A percentile compares a stretch with the other conserved stretches of the same genome.
phyloP scores from a whole-genome alignment of 2,329 filamentous ascomycete genomes.

The Emergomyces orientalis region DNA sequence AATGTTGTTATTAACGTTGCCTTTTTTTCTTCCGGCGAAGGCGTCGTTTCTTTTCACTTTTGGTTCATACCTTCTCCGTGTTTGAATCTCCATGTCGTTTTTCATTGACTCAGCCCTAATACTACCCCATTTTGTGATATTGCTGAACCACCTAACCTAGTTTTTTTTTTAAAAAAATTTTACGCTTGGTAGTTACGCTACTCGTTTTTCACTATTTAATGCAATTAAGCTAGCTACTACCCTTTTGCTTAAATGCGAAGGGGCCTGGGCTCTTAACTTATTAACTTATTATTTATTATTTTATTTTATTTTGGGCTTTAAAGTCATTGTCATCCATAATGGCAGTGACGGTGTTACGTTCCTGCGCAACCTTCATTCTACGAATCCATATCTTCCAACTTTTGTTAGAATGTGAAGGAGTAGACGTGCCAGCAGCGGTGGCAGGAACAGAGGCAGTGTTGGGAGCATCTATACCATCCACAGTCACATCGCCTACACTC shows the following conservation, averaged over 20 bases:
- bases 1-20: too few relatives aligned
- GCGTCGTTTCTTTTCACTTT: not conserved
- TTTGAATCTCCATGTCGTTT: not conserved
- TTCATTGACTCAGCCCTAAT: not conserved
- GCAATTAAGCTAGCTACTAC: not conserved
- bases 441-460: not conserved
- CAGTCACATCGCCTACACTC: not conserved
- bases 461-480: not conserved
- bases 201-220: not conserved
- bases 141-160: not conserved
- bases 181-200: too few relatives aligned
- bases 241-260: not conserved
- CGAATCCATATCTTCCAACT: not conserved
- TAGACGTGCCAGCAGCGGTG: too few relatives aligned
- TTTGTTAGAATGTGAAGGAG: not conserved
- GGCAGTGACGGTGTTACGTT: not conserved
- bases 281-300: not conserved
- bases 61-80: not conserved
- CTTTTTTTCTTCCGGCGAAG: too few relatives aligned
- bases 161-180: too few relatives aligned
- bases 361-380: not conserved
- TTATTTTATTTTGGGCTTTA: not conserved
- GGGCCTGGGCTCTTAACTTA: not conserved
- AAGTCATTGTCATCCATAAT: not conserved
- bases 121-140: not conserved